These are phyloP conservation scores for Colletotrichum cordylinicola DNA, from an alignment of 2,329 filamentous ascomycete genomes.

Conservation along the genomic window DNA sequence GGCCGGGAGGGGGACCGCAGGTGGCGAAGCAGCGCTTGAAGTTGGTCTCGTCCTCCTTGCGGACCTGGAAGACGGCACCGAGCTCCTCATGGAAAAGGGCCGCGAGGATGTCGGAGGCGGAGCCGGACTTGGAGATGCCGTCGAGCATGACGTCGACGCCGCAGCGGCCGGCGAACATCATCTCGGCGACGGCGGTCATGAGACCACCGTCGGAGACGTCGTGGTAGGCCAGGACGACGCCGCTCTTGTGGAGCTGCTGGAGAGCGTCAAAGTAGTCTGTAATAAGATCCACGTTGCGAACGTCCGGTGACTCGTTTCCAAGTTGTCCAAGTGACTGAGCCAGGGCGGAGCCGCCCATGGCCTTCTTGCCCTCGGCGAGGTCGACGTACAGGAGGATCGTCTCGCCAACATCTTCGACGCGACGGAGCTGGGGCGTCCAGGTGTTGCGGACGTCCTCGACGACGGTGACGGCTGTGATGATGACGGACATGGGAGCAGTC, in stretches of 20 bases:
- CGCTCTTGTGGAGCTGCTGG: conserved; percentile 63
- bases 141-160: conserved; percentile 88
- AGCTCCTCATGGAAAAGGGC: conserved; percentile 96
- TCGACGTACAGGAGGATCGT: conserved; percentile 91
- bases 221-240: conserved; percentile 86
- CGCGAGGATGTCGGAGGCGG: conserved; percentile 70
- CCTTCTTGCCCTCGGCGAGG: conserved; percentile 79
- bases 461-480: conserved; percentile 89
- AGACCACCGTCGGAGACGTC: conserved; percentile 93
- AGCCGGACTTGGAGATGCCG: conserved; percentile 67
- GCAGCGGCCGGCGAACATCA: conserved; percentile 97
- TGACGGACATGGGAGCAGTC: conserved; percentile 87
- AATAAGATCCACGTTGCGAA: conserved; percentile 80
- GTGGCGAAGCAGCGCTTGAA: conserved; percentile 93
- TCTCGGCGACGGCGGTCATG: conserved; percentile 89
- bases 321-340: conserved; percentile 89
- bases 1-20: conserved; percentile 80
- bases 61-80: conserved; percentile 94
- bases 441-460: conserved; percentile 84
- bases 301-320: conserved; percentile 84
- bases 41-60: conserved; percentile 80
- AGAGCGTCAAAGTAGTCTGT: conserved; percentile 93
- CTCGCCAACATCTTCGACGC: conserved; percentile 87
- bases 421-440: conserved; percentile 90
- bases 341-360: conserved; percentile 88